Evolutionary conservation across 495 filamentous ascomycete species (phyloP).

Genomic region (Delitschia confertaspora): DNA sequence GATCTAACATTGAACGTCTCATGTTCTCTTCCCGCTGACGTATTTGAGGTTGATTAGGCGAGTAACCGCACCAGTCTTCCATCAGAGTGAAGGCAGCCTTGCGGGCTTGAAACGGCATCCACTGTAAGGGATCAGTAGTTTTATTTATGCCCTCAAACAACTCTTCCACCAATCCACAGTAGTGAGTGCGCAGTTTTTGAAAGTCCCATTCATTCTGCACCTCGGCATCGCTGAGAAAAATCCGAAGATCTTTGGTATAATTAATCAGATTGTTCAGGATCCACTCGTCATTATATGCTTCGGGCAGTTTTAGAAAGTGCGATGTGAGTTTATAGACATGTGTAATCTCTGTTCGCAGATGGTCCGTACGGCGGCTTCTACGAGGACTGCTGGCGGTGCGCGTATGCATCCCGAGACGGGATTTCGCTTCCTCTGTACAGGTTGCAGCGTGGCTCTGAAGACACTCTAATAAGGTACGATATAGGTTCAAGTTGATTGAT

Average conservation of each 20-base stretch:
- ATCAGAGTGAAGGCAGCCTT: slow-evolving; percentile 92
- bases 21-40: slow-evolving; percentile 78
- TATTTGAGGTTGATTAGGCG: slow-evolving; percentile 78
- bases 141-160: slow-evolving; percentile 86
- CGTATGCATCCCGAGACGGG: slow-evolving; percentile 66
- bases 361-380: slow-evolving; percentile 69
- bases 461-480: slow-evolving; percentile 82
- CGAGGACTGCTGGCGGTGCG: slow-evolving; percentile 67
- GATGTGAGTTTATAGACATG: slow-evolving; percentile 92
- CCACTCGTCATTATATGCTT: slow-evolving; percentile 84
- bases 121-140: slow-evolving; percentile 73
- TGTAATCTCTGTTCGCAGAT: slow-evolving; percentile 85
- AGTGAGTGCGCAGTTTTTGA: slow-evolving; percentile 83
- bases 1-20: slow-evolving; percentile 67
- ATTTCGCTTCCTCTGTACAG: slow-evolving; percentile 81
- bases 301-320: slow-evolving; percentile 71
- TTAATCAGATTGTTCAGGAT: slow-evolving; percentile 80
- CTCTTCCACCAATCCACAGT: slow-evolving; percentile 86
- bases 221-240: slow-evolving; percentile 87
- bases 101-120: slow-evolving; percentile 92
- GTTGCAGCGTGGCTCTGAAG: slow-evolving; percentile 70
- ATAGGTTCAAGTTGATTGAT: slow-evolving; percentile 92
- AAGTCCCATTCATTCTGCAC: slow-evolving; percentile 96
- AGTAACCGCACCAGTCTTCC: slow-evolving; percentile 99
- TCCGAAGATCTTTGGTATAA: slow-evolving; percentile 84